These are phyloP conservation scores for Lichtheimia ramosa DNA, from an alignment of 371 early-diverging fungal species.

Conservation along the genomic window DNA sequence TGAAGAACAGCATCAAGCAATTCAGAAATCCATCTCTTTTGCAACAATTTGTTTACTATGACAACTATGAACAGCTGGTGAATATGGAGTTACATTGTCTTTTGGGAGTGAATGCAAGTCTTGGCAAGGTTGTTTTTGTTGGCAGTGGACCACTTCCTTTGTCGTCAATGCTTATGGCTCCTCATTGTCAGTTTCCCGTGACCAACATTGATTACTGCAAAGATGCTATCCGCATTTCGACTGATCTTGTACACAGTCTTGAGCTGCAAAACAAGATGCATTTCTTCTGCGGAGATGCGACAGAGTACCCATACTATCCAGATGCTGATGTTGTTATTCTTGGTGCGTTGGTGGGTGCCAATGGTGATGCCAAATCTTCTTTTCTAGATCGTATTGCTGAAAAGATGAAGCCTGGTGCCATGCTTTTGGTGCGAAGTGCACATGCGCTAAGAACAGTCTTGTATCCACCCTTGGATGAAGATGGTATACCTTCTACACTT, in stretches of 20 bases:
- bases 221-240: conserved; percentile 22
- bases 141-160: conserved; percentile 50
- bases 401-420: conserved; percentile 28
- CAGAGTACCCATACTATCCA: conserved; percentile 11
- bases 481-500: conserved; percentile 13
- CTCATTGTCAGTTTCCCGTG: neutral
- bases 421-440: conserved; percentile 34
- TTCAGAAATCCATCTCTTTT: neutral
- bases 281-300: conserved; percentile 18
- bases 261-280: conserved; percentile 14
- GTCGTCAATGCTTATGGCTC: conserved; percentile 35
- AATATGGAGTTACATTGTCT: conserved; percentile 34
- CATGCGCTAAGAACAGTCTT: conserved; percentile 35
- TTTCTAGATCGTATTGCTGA: conserved; percentile 18
- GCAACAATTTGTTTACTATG: conserved; percentile 32
- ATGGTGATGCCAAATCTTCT: conserved; percentile 19
- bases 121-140: conserved; percentile 29
- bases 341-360: conserved; percentile 34
- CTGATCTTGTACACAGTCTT: conserved; percentile 12
- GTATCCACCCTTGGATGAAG: conserved; percentile 25
- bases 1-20: neutral
- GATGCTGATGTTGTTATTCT: conserved; percentile 34
- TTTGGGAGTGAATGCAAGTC: conserved; percentile 22
- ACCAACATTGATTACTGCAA: conserved; percentile 28
- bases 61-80: conserved; percentile 39